These are phyloP conservation scores for Aschersonia sp. DNA, from an alignment of 2,329 filamentous ascomycete genomes.

Conservation along the genomic window DNA sequence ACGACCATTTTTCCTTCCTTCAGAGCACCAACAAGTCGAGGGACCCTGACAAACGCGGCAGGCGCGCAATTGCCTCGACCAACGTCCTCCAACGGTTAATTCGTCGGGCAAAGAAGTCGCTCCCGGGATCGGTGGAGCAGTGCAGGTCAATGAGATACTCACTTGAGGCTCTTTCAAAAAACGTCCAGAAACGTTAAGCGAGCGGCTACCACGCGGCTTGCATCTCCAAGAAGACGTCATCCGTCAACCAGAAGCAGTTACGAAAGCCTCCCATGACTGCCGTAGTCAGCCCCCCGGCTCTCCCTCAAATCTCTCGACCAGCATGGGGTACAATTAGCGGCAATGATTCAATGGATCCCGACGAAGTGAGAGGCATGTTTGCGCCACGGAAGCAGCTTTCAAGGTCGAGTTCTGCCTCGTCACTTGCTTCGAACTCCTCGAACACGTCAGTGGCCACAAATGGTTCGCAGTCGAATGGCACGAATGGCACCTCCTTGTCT, in stretches of 20 bases:
- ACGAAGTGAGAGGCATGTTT: conserved; percentile 79
- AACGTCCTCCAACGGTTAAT: neutral
- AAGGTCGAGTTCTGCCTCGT: conserved; percentile 83
- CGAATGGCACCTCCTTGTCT: conserved; percentile 42
- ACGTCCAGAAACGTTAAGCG: neutral
- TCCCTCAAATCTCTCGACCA: conserved; percentile 48
- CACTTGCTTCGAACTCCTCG: conserved; percentile 53
- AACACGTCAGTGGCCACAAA: conserved; percentile 49
- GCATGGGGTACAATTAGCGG: conserved; percentile 48
- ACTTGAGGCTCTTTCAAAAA: neutral
- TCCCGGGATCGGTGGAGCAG: neutral
- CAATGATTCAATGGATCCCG: conserved; percentile 57
- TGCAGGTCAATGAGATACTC: neutral
- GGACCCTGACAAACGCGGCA: too few relatives aligned
- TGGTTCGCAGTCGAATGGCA: conserved; percentile 48
- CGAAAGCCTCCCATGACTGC: conserved; percentile 44
- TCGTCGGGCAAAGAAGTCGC: too few relatives aligned
- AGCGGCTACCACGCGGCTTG: conserved; percentile 2
- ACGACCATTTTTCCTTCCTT: too few relatives aligned
- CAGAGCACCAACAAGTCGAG: too few relatives aligned
- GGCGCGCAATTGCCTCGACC: too few relatives aligned
- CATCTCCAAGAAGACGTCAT: too few relatives aligned
- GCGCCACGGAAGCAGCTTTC: conserved; percentile 78
- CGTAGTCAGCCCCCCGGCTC: conserved; percentile 50
- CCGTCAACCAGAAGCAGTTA: conserved; percentile 4